A percentile compares a stretch with the other conserved stretches of the same genome.
These are phyloP conservation scores for Aspergillus cavernicola DNA, from an alignment of 495 filamentous ascomycete genomes.

Conservation along the genomic window DNA sequence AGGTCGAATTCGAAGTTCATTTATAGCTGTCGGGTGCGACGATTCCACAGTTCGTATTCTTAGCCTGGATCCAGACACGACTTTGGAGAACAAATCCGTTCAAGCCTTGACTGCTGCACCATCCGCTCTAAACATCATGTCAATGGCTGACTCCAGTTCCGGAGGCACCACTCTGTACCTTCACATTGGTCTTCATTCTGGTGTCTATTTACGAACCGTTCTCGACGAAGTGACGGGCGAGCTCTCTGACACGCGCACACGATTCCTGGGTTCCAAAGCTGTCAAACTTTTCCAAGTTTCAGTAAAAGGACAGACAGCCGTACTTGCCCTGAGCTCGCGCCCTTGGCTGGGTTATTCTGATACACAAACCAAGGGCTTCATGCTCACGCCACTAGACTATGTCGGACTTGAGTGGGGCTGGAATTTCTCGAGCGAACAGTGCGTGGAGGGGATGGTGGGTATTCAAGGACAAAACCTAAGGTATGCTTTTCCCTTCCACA, in stretches of 20 bases:
- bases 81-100: constrained; percentile 86
- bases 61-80: constrained; percentile 83
- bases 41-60: constrained; percentile 93
- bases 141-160: constrained; percentile 84
- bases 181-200: constrained; percentile 92
- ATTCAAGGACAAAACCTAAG: constrained; percentile 86
- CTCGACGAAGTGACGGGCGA: constrained; percentile 94
- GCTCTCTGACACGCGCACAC: constrained; percentile 86
- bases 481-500: constrained; percentile 52
- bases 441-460: constrained; percentile 90
- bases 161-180: constrained; percentile 80
- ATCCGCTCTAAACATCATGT: constrained; percentile 85
- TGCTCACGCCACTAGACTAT: constrained; percentile 88
- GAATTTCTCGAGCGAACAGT: constrained; percentile 93
- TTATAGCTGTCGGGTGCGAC: constrained; percentile 93
- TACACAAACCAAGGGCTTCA: constrained; percentile 75
- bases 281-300: constrained; percentile 83
- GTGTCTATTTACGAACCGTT: constrained; percentile 90
- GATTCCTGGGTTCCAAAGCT: constrained; percentile 86
- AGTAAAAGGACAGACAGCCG: constrained; percentile 78
- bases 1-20: constrained; percentile 78
- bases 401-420: constrained; percentile 87
- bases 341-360: constrained; percentile 93
- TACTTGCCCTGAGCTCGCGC: constrained; percentile 83
- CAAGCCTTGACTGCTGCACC: constrained; percentile 89